phyloP scores from a whole-genome alignment of 1,284 basidiomycete genomes.

The Vanrija sp. region DNA sequence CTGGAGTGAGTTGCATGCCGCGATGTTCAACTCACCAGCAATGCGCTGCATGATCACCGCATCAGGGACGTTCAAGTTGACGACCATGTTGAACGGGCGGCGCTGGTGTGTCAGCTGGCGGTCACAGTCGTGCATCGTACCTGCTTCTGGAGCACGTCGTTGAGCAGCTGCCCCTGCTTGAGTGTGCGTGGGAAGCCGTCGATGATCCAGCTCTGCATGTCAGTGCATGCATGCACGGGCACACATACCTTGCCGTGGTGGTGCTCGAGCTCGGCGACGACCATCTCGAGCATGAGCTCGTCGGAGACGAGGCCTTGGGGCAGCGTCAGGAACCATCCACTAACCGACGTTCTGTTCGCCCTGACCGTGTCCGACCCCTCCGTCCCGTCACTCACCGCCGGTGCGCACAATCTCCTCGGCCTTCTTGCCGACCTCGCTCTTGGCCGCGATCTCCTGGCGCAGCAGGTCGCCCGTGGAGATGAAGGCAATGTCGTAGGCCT shows the following conservation, averaged over 20 bases:
- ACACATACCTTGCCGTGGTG: constrained; percentile 35
- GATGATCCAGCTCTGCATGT: constrained; percentile 66
- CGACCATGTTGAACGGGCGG: constrained; percentile 70
- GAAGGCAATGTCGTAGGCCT: constrained; percentile 48
- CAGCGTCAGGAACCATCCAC: not conserved
- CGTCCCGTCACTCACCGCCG: constrained; percentile 34
- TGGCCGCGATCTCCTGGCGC: constrained; percentile 46
- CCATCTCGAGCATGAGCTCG: constrained; percentile 49
- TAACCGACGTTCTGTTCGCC: not conserved
- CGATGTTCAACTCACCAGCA: constrained; percentile 52
- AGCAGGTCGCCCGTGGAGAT: constrained; percentile 49
- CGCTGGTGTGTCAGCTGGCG: constrained; percentile 56
- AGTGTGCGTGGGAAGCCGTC: constrained; percentile 96
- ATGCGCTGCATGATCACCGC: constrained; percentile 84
- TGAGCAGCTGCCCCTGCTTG: constrained; percentile 79
- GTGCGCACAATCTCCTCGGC: constrained; percentile 44
- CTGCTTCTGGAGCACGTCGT: constrained; percentile 51
- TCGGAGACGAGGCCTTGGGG: constrained; percentile 45
- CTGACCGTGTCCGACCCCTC: not conserved
- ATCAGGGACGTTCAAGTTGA: constrained; percentile 90
- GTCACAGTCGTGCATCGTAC: constrained; percentile 44
- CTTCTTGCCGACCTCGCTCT: constrained; percentile 39
- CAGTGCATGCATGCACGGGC: constrained; percentile 32
- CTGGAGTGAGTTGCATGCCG: constrained; percentile 40
- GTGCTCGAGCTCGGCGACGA: constrained; percentile 45